Base-by-base conservation (phyloP, 805 yeast species). In the Starmera pachycereana region DNA sequence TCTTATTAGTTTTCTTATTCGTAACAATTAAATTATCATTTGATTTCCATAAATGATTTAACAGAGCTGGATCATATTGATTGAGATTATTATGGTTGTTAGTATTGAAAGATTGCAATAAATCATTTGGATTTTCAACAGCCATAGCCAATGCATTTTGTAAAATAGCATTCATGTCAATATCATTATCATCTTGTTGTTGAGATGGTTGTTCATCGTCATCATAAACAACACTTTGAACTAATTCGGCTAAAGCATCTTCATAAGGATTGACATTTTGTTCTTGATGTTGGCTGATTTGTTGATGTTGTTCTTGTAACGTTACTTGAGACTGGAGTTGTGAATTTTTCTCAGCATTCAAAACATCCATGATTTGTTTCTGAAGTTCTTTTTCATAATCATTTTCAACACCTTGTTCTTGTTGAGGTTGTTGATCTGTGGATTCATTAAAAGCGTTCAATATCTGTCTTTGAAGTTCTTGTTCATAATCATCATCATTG, bases 101-200 rank as follows among this genome's bases (percentile, higher is more conserved):
- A 52, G 8, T 47, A 40, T 53, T 54, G 59, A 60, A 66, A 52
- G 50, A 69, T 50, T 58, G 72, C 57, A 51, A 57, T 54, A 47
- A 44, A 11, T 61, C 53, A 14, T 51, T 60, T 12, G 81, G 81
- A 44, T 78, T 75, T 44, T 75, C 81, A 68, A 77, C 75, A 0
- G 89, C 92, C 80, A 83, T 69, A 36, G 74, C 74, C 62, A 82
- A 70, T 1, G 90, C 92, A 60, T 80, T 80, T 46, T 79, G 86
- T 68, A 82, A 71, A 46, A 82, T 82, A 47, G 75, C 81, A 50
- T 75, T 78, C 76, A 82, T 68, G 50, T 80, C 85, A 43, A 80
- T 62, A 25, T 72, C 76, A 29, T 65, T 73, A 31, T 63, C 71
- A 31, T 56, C 51, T 34, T 38, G 19, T 22, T 36, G 16, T 12